Evolutionary conservation across 257 asterid genomes (phyloP).

Genomic region (Plantago major): DNA sequence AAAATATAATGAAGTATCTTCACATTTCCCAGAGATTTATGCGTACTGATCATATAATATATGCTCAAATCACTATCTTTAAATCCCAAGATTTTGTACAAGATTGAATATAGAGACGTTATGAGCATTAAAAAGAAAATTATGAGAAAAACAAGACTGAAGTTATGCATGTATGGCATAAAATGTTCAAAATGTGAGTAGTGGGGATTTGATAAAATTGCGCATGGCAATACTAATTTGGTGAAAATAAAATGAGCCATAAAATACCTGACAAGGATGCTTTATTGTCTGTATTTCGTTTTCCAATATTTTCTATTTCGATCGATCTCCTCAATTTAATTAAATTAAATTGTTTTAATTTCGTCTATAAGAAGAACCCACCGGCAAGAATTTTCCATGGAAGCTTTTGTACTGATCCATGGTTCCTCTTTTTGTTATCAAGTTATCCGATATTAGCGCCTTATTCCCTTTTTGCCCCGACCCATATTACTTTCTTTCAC

Average conservation of each 20-base stretch:
- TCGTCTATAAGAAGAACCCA: constrained; percentile 27
- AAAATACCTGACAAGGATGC: constrained; percentile 57
- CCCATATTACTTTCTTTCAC: constrained; percentile 25
- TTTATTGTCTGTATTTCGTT: constrained; percentile 43
- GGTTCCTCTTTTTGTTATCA: constrained; percentile 74
- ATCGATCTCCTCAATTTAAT: constrained; percentile 5
- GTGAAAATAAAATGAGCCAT: constrained; percentile 23
- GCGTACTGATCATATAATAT: not conserved
- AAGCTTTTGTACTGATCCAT: constrained; percentile 58
- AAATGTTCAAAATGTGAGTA: constrained; percentile 17
- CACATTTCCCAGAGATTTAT: not conserved
- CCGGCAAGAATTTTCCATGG: constrained; percentile 60
- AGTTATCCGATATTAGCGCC: constrained; percentile 43
- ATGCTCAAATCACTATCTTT: not conserved
- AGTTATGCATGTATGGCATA: not conserved
- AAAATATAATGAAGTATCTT: no score
- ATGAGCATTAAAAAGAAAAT: no score
- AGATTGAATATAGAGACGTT: not conserved
- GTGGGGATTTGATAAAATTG: constrained; percentile 5
- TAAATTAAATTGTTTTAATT: no score
- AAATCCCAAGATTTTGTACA: not conserved
- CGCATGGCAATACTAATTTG: constrained; percentile 24
- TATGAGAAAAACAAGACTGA: no score
- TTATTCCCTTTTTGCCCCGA: constrained; percentile 20
- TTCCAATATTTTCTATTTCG: constrained; percentile 12